Evolutionary conservation across 2,329 filamentous ascomycete species (phyloP).

Genomic region (Didymella sp.): DNA sequence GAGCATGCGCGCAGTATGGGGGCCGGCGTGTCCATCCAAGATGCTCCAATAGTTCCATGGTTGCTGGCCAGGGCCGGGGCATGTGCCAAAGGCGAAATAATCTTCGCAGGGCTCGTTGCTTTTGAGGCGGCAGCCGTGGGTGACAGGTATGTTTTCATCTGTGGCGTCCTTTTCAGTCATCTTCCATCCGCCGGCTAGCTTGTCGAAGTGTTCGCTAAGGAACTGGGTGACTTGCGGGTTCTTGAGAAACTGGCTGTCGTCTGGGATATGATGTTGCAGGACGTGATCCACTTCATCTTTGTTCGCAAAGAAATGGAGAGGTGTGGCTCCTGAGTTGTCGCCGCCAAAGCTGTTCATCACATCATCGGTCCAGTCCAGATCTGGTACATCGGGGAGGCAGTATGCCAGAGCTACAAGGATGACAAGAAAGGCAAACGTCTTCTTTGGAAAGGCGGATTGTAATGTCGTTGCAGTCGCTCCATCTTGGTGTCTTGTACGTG

Average conservation of each 20-base stretch:
- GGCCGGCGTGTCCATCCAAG: slow-evolving; percentile 60
- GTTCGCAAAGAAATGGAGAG: slow-evolving; percentile 38
- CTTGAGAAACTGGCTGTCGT: slow-evolving; percentile 27
- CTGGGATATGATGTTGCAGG: slow-evolving; percentile 35
- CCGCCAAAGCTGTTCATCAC: slow-evolving; percentile 26
- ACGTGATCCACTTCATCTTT: slow-evolving; percentile 40
- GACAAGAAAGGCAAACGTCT: slow-evolving; percentile 38
- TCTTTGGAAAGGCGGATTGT: slow-evolving; percentile 43
- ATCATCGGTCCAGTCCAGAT: slow-evolving; percentile 32
- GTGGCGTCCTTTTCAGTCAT: slow-evolving; percentile 36
- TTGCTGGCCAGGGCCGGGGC: slow-evolving; percentile 37
- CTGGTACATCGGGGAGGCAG: slow-evolving; percentile 32
- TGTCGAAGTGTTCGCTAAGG: slow-evolving; percentile 36
- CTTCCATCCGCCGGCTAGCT: slow-evolving; percentile 38
- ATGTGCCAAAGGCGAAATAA: slow-evolving; percentile 38
- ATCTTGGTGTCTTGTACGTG: background rate
- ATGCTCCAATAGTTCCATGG: slow-evolving; percentile 54
- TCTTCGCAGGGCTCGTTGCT: slow-evolving; percentile 47
- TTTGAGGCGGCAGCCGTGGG: slow-evolving; percentile 40
- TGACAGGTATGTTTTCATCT: slow-evolving; percentile 38
- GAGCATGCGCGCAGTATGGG: slow-evolving; percentile 52
- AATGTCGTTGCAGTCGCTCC: slow-evolving; percentile 11
- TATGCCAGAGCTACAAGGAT: slow-evolving; percentile 32
- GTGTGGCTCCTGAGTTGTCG: slow-evolving; percentile 25
- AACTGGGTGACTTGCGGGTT: slow-evolving; percentile 30